These are phyloP conservation scores for Exserohilum rostratum DNA, from an alignment of 2,329 filamentous ascomycete species.

Conservation along the genomic window DNA sequence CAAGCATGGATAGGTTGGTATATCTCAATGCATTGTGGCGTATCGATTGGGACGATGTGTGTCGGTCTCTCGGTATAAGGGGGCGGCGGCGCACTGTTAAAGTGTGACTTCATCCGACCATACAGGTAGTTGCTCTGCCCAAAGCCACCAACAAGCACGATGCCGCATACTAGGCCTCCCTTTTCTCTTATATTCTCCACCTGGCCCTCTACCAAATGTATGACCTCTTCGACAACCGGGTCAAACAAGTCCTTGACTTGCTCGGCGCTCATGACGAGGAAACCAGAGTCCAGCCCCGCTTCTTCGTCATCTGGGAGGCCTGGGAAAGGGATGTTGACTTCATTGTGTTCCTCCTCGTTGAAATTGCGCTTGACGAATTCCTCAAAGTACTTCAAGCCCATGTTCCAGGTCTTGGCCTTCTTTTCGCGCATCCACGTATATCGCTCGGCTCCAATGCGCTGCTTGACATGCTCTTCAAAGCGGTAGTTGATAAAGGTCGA, in stretches of 20 bases:
- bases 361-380: conserved; percentile 87
- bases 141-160: conserved; percentile 81
- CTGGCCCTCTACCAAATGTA: conserved; percentile 52
- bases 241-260: conserved; percentile 77
- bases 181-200: conserved; percentile 49
- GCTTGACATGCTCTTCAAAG: conserved; percentile 77
- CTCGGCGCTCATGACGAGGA: conserved; percentile 72
- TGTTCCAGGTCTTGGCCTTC: conserved; percentile 77
- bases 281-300: conserved; percentile 75
- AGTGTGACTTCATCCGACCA: conserved; percentile 71
- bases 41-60: conserved; percentile 61
- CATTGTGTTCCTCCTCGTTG: conserved; percentile 76
- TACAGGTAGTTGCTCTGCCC: conserved; percentile 78
- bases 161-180: conserved; percentile 60
- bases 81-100: conserved; percentile 60
- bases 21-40: conserved; percentile 70
- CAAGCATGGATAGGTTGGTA: conserved; percentile 84
- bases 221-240: conserved; percentile 68
- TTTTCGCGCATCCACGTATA: conserved; percentile 79
- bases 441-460: conserved; percentile 67
- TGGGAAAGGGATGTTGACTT: conserved; percentile 79
- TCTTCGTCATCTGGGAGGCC: conserved; percentile 78
- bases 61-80: conserved; percentile 73
- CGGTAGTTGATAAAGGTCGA: conserved; percentile 81
- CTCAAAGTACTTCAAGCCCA: conserved; percentile 77